These are phyloP conservation scores for Acer negundo DNA, from an alignment of 345 rosid species.

Conservation along the genomic window DNA sequence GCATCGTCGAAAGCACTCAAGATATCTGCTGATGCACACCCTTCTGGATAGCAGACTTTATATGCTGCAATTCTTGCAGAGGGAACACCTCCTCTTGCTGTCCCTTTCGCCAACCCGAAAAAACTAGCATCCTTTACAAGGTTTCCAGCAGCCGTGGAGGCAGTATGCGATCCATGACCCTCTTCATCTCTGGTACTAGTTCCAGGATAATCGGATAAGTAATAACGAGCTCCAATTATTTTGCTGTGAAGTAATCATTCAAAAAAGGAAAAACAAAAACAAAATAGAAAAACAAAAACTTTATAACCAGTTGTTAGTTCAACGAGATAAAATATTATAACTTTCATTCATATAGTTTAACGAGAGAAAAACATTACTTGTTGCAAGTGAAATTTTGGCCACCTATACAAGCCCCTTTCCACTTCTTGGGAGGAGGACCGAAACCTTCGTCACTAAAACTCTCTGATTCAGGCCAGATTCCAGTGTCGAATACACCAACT, in stretches of 20 bases:
- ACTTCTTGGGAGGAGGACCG: constrained; percentile 48
- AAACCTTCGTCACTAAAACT: constrained; percentile 49
- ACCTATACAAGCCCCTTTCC: constrained; percentile 48
- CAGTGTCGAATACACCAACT: constrained; percentile 45
- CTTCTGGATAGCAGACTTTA: constrained; percentile 13
- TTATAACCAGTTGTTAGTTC: too few relatives aligned
- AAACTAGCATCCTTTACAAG: constrained; percentile 39
- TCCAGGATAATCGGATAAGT: background rate
- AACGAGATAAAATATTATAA: too few relatives aligned
- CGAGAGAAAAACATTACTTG: constrained; percentile 28
- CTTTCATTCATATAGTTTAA: background rate
- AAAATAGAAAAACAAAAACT: too few relatives aligned
- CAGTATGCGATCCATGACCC: constrained; percentile 62
- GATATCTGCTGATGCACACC: background rate
- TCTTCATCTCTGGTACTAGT: constrained; percentile 26
- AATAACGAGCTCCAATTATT: constrained; percentile 45
- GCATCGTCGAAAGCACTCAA: constrained; percentile 65
- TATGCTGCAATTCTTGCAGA: constrained; percentile 57
- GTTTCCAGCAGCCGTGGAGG: constrained; percentile 72
- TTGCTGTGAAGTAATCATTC: constrained; percentile 29
- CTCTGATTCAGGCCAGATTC: constrained; percentile 49
- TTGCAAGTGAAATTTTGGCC: constrained; percentile 50
- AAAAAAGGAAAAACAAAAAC: too few relatives aligned
- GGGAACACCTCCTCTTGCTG: constrained; percentile 62
- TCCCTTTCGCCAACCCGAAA: constrained; percentile 49